phyloP scores from a whole-genome alignment of 2,329 filamentous ascomycete species.

The Parasarocladium wereldwijsianum region DNA sequence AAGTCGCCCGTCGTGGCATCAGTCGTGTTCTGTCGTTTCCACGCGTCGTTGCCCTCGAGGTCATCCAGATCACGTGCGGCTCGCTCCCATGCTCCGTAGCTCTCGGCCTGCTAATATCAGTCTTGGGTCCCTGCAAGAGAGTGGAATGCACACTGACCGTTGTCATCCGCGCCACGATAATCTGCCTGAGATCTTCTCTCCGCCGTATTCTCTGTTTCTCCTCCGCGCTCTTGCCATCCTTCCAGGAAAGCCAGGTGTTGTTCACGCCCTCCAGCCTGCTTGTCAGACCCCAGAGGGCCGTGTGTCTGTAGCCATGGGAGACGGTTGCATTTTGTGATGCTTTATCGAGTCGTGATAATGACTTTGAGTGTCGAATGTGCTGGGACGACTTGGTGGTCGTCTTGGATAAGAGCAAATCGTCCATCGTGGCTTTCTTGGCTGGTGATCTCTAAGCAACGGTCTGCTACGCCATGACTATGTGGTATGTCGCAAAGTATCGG shows the following conservation, averaged over 20 bases:
- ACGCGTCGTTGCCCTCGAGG: slow-evolving; percentile 65
- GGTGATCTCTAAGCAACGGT: background rate
- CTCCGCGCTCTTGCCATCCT: slow-evolving; percentile 35
- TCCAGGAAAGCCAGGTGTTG: slow-evolving; percentile 28
- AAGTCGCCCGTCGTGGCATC: slow-evolving; percentile 51
- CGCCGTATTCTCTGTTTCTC: slow-evolving; percentile 31
- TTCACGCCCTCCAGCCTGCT: slow-evolving; percentile 24
- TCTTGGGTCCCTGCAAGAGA: background rate
- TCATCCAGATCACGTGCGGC: slow-evolving; percentile 65
- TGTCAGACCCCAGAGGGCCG: slow-evolving; percentile 5
- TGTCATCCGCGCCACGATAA: slow-evolving; percentile 49
- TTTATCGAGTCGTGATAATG: slow-evolving; percentile 4
- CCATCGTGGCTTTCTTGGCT: no score
- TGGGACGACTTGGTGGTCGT: slow-evolving; percentile 1
- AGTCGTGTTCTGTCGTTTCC: slow-evolving; percentile 41
- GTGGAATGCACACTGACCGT: slow-evolving; percentile 33
- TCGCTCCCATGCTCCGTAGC: slow-evolving; percentile 56
- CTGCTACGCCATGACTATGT: background rate
- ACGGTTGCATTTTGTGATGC: slow-evolving; percentile 1
- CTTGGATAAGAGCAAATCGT: slow-evolving; percentile 6
- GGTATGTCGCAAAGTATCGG: no score
- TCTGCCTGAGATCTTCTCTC: slow-evolving; percentile 44
- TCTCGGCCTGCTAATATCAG: slow-evolving; percentile 38
- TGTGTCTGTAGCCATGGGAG: background rate
- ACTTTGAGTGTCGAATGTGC: slow-evolving; percentile 4